These are phyloP conservation scores for Geotrichum histeridarum DNA, from an alignment of 1,139 yeast species.

Conservation along the genomic window DNA sequence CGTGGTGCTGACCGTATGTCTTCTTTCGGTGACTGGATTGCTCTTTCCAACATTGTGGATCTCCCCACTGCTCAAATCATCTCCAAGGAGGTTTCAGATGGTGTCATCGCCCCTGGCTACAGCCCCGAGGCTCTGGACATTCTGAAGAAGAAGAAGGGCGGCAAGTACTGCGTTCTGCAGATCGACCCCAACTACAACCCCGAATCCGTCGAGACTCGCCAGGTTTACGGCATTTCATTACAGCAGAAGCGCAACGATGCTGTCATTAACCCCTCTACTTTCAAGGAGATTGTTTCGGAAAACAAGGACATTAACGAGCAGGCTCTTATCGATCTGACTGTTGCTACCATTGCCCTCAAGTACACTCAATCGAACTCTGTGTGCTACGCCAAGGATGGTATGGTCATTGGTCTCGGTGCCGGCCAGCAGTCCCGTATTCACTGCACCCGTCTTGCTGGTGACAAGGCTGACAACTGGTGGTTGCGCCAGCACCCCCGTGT, in stretches of 20 bases:
- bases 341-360: slow-evolving; percentile 93
- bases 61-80: slow-evolving; percentile 94
- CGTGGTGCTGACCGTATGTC: slow-evolving; percentile 99
- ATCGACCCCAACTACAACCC: slow-evolving; percentile 93
- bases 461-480: slow-evolving; percentile 99
- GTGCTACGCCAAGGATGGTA: slow-evolving; percentile 96
- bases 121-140: slow-evolving; percentile 87
- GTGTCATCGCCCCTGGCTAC: slow-evolving; percentile 97
- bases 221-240: slow-evolving; percentile 89
- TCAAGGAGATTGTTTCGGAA: slow-evolving; percentile 84
- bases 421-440: slow-evolving; percentile 99
- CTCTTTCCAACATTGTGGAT: slow-evolving; percentile 92
- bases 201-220: slow-evolving; percentile 77
- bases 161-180: slow-evolving; percentile 93
- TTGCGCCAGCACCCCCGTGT: slow-evolving; percentile 96
- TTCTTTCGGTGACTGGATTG: slow-evolving; percentile 96
- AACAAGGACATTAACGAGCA: slow-evolving; percentile 86
- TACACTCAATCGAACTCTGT: slow-evolving; percentile 98
- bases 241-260: slow-evolving; percentile 98
- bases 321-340: slow-evolving; percentile 87
- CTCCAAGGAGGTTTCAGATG: slow-evolving; percentile 95
- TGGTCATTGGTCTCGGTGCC: slow-evolving; percentile 98
- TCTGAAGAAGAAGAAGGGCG: slow-evolving; percentile 87
- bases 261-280: slow-evolving; percentile 78
- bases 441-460: slow-evolving; percentile 98